These are phyloP conservation scores for Pulchroboletus neoregius DNA, from an alignment of 1,284 basidiomycete species.

Conservation along the genomic window DNA sequence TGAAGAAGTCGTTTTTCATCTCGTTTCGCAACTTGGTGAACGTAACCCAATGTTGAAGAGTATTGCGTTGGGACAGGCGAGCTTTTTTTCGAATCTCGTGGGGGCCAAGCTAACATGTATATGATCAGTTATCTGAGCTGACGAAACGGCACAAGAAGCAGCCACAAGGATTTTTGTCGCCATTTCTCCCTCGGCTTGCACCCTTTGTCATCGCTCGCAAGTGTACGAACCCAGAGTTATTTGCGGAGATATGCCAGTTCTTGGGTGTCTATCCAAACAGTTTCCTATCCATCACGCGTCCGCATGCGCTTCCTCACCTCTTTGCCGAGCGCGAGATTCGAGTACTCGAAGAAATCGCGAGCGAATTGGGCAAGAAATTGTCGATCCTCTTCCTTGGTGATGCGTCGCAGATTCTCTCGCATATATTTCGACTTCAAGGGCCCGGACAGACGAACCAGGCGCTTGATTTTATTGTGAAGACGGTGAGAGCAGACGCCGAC, in stretches of 20 bases:
- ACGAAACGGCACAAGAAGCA: conserved; percentile 60
- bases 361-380: conserved; percentile 43
- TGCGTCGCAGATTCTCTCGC: conserved; percentile 64
- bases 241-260: conserved; percentile 63
- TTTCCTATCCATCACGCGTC: conserved; percentile 68
- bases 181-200: conserved; percentile 67
- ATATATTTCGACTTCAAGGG: conserved; percentile 62
- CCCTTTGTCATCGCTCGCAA: conserved; percentile 63
- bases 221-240: conserved; percentile 52
- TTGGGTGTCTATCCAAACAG: conserved; percentile 51
- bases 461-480: conserved; percentile 58
- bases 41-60: conserved; percentile 65
- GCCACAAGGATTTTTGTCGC: conserved; percentile 66
- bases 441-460: conserved; percentile 51
- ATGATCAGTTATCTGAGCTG: conserved; percentile 53
- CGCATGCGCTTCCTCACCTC: conserved; percentile 66
- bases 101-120: conserved; percentile 12
- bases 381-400: conserved; percentile 61
- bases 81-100: conserved; percentile 3
- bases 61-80: conserved; percentile 61
- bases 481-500: conserved; percentile 28
- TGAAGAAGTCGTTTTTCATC: conserved; percentile 56
- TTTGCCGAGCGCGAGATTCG: conserved; percentile 61
- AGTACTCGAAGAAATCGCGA: conserved; percentile 43
- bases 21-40: conserved; percentile 69